Evolutionary conservation across 257 asterid genomes (phyloP).

Genomic region (Solanum tarapatanum): DNA sequence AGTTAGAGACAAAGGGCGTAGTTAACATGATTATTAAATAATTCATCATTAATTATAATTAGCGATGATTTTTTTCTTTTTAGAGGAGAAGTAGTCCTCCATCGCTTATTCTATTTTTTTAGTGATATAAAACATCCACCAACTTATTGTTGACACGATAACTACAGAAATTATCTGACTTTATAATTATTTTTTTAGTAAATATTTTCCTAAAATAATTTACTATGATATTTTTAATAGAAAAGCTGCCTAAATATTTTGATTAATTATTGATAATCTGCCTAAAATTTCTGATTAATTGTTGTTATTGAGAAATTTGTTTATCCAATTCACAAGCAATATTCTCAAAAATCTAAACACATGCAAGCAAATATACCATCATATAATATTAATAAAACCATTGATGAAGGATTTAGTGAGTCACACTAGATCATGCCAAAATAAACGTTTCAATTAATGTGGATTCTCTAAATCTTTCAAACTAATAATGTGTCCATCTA

Average conservation of each 20-base stretch:
- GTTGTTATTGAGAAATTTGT: no score
- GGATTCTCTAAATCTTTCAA: neutral
- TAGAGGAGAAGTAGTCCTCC: neutral
- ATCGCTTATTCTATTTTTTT: no score
- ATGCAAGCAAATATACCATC: constrained; percentile 10
- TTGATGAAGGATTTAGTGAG: constrained; percentile 6
- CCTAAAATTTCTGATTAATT: no score
- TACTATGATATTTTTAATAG: neutral
- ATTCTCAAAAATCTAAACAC: constrained; percentile 7
- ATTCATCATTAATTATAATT: neutral
- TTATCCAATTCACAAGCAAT: neutral
- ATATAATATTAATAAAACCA: neutral
- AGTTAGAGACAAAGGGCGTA: no score
- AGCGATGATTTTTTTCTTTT: neutral
- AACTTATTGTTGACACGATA: neutral
- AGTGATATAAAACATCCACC: neutral
- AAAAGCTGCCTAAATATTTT: neutral
- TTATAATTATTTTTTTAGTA: neutral
- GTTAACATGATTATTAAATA: neutral
- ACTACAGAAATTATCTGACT: neutral
- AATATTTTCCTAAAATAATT: neutral
- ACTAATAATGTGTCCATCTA: neutral
- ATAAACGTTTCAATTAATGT: neutral
- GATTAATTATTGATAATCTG: neutral
- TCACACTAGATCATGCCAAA: constrained; percentile 10